phyloP scores from a whole-genome alignment of 305 asterid genomes.

The Plantago coronopus region DNA sequence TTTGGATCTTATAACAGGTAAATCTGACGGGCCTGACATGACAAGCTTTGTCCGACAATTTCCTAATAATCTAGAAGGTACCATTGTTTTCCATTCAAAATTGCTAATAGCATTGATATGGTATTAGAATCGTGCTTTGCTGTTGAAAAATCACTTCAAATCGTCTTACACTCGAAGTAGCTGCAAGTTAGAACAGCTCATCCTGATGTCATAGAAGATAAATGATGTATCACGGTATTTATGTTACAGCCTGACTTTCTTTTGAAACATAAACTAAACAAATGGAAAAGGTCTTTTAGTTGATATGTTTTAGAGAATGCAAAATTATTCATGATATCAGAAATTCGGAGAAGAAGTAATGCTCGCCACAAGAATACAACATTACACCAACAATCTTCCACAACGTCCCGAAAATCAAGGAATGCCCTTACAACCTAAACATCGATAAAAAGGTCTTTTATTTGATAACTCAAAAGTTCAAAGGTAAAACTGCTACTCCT shows the following conservation, averaged over 20 bases:
- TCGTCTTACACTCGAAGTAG: background rate
- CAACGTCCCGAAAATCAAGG: too few species aligned
- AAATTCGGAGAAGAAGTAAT: too few species aligned
- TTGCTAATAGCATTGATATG: slow-evolving; percentile 6
- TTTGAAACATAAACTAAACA: too few species aligned
- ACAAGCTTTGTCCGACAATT: slow-evolving; percentile 66
- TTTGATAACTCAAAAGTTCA: too few species aligned
- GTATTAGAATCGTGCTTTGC: background rate
- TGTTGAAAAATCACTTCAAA: background rate
- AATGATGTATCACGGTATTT: background rate
- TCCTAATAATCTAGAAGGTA: slow-evolving; percentile 72
- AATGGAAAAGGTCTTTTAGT: too few species aligned
- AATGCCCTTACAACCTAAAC: too few species aligned
- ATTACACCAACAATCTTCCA: too few species aligned
- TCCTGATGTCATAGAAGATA: slow-evolving; percentile 2
- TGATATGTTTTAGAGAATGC: too few species aligned
- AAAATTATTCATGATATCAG: too few species aligned
- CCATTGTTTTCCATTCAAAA: slow-evolving; percentile 3
- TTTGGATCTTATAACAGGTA: slow-evolving; percentile 39
- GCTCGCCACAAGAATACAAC: too few species aligned
- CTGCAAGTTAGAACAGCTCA: slow-evolving; percentile 5
- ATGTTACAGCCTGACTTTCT: background rate
- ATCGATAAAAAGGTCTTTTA: too few species aligned
- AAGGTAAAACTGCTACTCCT: too few species aligned
- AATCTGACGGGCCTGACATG: slow-evolving; percentile 73